Percentiles rank a stretch among this genome's conserved stretches.
Evolutionary conservation across 1,139 yeast species (phyloP).

Genomic region (Kodamaea anthophila): DNA sequence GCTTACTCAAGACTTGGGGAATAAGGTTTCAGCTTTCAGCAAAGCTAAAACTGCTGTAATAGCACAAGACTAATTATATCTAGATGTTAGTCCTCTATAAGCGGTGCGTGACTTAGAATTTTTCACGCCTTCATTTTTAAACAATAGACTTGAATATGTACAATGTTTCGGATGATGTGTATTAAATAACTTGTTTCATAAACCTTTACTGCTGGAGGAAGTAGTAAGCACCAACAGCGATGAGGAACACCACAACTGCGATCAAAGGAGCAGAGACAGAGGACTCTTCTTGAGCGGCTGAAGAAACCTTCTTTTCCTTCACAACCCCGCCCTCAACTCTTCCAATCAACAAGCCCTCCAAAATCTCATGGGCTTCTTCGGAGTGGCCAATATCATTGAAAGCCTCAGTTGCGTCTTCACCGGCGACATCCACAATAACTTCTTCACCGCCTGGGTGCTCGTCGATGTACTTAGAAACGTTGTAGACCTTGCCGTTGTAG

Average conservation of each 20-base stretch:
- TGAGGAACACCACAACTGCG: slow-evolving; percentile 11
- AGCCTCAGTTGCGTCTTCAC: slow-evolving; percentile 89
- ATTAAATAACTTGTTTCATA: too few species aligned
- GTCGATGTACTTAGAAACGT: slow-evolving; percentile 75
- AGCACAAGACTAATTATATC: too few species aligned
- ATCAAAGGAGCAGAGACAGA: slow-evolving; percentile 26
- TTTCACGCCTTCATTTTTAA: too few species aligned
- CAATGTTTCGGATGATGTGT: too few species aligned
- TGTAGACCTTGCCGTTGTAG: slow-evolving; percentile 86
- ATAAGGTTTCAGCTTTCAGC: too few species aligned
- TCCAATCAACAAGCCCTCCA: slow-evolving; percentile 67
- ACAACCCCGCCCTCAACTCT: slow-evolving; percentile 40
- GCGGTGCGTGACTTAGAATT: too few species aligned
- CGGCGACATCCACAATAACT: slow-evolving; percentile 85
- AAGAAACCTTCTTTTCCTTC: slow-evolving; percentile 21
- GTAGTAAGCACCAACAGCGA: slow-evolving; percentile 15
- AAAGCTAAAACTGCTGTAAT: too few species aligned
- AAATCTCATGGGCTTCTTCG: slow-evolving; percentile 83
- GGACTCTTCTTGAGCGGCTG: slow-evolving; percentile 19
- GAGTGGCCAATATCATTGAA: slow-evolving; percentile 97
- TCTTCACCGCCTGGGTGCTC: slow-evolving; percentile 99
- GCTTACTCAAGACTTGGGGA: too few species aligned
- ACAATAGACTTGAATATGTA: not conserved
- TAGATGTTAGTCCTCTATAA: too few species aligned
- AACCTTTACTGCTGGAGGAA: slow-evolving; percentile 9